Base-by-base conservation (phyloP, 768 basidiomycete species). In the Mycena vitilis region DNA sequence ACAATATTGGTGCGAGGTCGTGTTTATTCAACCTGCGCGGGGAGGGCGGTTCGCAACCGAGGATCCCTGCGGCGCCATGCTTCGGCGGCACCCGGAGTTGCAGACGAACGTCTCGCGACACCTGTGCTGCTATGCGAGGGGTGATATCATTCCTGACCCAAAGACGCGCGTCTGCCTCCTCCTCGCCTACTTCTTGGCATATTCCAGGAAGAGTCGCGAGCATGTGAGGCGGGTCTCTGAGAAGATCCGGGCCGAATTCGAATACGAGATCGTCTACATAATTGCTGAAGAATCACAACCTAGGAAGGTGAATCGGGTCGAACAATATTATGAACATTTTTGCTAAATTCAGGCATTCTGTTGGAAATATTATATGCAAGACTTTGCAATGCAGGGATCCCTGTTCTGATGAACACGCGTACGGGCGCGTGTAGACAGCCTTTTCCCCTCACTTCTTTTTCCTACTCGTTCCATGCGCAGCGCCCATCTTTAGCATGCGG, bases 1-100 rank as follows among this genome's bases (percentile, higher is more conserved):
- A 37, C 67, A 68, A 45, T 68, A 68, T 36, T 63, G 56, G 56
- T 68, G 67, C 48, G 67, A 68, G 42, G 61, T 68, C 5, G 67
- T 68, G 6, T 68, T 68, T 57, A 68, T 68, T 20, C 67, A 68
- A 51, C 67, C 67, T 7, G 55, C 45, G 6, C 61, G 62, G 23
- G 67, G 67, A 4, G 67, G 67, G 18, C 51, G 34, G 44, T 59
- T 63, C 61, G 25, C 40, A 23, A 53, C 60, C 4, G 49, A 34
- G 18, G 67, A 68, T 40, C 61, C 67, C 1, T 68, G 67, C 51
- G 62, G 57, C 22, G 62, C 59, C 20, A 40, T 68, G 49, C 22
- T 68, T 16, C 38, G 23, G 11, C 40, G 67, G 23, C 57, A 59
- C n/a, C 62, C 67, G 4, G 23, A 8, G 34, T 23, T 68, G 23